Evolutionary conservation across 345 rosid species (phyloP).

Genomic region (Camelina hispida): DNA sequence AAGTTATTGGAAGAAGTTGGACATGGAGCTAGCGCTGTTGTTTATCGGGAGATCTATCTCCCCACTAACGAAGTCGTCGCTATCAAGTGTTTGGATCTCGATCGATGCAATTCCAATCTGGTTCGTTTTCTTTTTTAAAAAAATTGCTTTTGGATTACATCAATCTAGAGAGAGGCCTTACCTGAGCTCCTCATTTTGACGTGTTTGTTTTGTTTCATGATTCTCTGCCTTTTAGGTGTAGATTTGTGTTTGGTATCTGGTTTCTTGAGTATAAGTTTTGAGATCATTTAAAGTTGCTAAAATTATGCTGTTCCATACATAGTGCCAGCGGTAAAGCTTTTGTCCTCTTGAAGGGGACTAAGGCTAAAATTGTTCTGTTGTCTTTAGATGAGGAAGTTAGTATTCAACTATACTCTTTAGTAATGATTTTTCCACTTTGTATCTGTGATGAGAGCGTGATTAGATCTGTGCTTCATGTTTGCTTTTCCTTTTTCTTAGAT

Average conservation of each 20-base stretch:
- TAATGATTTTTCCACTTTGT: background rate
- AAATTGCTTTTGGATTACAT: too few species aligned
- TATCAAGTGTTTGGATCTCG: slow-evolving; percentile 97
- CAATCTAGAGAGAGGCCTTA: too few species aligned
- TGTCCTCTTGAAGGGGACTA: too few species aligned
- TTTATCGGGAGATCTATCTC: slow-evolving; percentile 87
- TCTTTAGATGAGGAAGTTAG: background rate
- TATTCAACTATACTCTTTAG: background rate
- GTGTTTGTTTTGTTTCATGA: too few species aligned
- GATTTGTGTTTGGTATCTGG: too few species aligned
- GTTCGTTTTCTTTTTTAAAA: slow-evolving; percentile 48
- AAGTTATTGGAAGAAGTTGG: slow-evolving; percentile 89
- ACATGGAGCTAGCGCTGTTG: slow-evolving; percentile 94
- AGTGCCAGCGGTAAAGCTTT: too few species aligned
- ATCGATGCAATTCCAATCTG: slow-evolving; percentile 97
- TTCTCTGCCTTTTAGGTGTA: too few species aligned
- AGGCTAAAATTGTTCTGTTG: too few species aligned
- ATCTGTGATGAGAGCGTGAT: background rate
- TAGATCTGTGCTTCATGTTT: background rate
- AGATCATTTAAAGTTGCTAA: too few species aligned
- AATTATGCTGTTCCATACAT: too few species aligned
- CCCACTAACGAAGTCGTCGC: slow-evolving; percentile 86
- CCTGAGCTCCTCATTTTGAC: too few species aligned
- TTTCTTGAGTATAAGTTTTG: too few species aligned
- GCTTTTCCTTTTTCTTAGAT: background rate